A percentile compares a stretch with the other conserved stretches of the same genome.
These are phyloP conservation scores for Mastigamoeba balamuthi DNA, from an alignment of 78 protist genomes.

Conservation along the genomic window DNA sequence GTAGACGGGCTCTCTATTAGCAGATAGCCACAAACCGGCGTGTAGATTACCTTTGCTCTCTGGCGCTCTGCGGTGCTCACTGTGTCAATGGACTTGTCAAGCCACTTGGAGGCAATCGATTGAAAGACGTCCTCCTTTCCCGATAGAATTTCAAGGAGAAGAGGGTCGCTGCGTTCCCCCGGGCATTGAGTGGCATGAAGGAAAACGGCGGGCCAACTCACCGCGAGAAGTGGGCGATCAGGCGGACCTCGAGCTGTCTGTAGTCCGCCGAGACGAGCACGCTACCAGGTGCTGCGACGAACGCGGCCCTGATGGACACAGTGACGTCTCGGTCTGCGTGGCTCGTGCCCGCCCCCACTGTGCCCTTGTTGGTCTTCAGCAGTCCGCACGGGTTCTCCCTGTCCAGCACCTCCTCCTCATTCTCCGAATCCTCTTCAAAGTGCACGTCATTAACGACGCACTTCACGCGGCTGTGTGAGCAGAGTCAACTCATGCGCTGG, in stretches of 20 bases:
- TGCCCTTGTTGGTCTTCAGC: no score
- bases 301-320: neutral
- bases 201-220: neutral
- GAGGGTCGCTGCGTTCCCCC: neutral
- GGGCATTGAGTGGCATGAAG: neutral
- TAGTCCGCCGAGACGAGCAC: neutral
- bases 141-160: neutral
- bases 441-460: neutral
- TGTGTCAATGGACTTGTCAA: neutral
- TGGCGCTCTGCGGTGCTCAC: neutral
- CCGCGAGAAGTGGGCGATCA: neutral
- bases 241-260: neutral
- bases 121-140: neutral
- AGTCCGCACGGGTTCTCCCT: neutral
- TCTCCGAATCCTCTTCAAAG: neutral
- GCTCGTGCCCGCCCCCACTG: no score
- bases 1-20: neutral
- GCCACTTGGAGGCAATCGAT: neutral
- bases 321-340: no score
- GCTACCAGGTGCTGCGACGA: neutral
- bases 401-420: neutral
- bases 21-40: neutral
- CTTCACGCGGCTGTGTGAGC: neutral
- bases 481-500: neutral
- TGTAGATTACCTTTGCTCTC: neutral